Base-by-base conservation (phyloP, 805 yeast species). In the Wickerhamiella brachini region DNA sequence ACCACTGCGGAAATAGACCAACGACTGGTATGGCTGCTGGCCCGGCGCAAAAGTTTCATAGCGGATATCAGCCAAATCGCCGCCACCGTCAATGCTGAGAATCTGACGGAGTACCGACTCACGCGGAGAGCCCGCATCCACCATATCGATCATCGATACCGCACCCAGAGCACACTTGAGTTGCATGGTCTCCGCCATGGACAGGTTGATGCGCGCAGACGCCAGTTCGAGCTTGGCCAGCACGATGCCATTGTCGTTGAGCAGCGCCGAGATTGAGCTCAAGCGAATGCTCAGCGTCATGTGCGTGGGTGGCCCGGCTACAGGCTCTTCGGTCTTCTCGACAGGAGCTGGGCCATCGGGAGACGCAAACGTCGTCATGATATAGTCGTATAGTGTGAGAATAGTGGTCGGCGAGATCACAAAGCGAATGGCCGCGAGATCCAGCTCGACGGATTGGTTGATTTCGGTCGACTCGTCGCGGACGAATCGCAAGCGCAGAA, bases 301-400 rank as follows among this genome's bases (percentile, higher is more conserved):
- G 31, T 1, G 22, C 48, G 31, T 20, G 6, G 26, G 21, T 10
- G 38, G 44, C 3, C 18, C 37, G 22, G 5, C 17, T 12, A 41
- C 46, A 5, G 39, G 31, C 53, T 18, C 47, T 5, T 49, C 50
- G 21, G 22, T 18, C 18, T 12, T 12, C 3, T n/a, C 47, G 15
- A 4, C 24, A 12, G 44, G 44, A 17, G 22, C 6, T 23, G 18
- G 37, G 37, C 10, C 22, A 23, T 15, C 41, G 0, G 95, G 95
- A 65, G 82, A 82, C 0, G 96, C 83, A 63, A 93, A 93, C 0
- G 97, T 93, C 45, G 87, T 84, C 60, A 89, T 69, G 1, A 84
- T 72, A 63, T 82, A 93, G 63, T 88, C 90, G 56, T 90, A 67
- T 13, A 93, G 68, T 1, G 94, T 83, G 54, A 93, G 71, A 15